phyloP scores from a whole-genome alignment of 768 basidiomycete species.

The Tulasnella sp. region DNA sequence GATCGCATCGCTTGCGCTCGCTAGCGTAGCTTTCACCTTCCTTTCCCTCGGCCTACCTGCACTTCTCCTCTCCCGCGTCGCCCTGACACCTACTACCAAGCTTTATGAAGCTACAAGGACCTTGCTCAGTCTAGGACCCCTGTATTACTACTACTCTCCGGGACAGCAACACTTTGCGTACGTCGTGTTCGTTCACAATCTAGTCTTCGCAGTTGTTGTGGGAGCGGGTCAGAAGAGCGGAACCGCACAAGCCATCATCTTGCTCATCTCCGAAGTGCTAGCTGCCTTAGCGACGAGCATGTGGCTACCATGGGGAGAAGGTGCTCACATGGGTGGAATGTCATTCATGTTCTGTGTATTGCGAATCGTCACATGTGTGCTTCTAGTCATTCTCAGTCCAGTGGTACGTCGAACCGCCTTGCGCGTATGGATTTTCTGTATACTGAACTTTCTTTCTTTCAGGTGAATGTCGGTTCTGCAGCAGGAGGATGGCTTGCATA shows the following conservation, averaged over 20 bases:
- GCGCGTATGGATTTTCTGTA: slow-evolving; percentile 10
- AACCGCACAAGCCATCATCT: slow-evolving; percentile 81
- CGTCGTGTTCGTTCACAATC: slow-evolving; percentile 68
- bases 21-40: slow-evolving; percentile 65
- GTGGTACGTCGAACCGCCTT: slow-evolving; percentile 44
- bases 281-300: slow-evolving; percentile 82
- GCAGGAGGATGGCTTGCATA: slow-evolving; percentile 91
- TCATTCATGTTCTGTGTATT: slow-evolving; percentile 90
- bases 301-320: slow-evolving; percentile 95
- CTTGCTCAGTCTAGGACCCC: slow-evolving; percentile 75
- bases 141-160: slow-evolving; percentile 91
- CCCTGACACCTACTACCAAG: slow-evolving; percentile 71
- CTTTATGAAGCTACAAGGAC: slow-evolving; percentile 93
- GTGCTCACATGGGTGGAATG: slow-evolving; percentile 92
- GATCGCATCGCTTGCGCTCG: slow-evolving; percentile 57
- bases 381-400: slow-evolving; percentile 83
- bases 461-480: slow-evolving; percentile 76
- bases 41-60: slow-evolving; percentile 71
- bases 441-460: slow-evolving; percentile 14
- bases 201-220: slow-evolving; percentile 72
- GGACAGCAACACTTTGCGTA: slow-evolving; percentile 82
- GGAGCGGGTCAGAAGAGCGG: slow-evolving; percentile 86
- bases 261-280: slow-evolving; percentile 78
- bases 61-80: slow-evolving; percentile 64
- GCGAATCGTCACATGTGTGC: slow-evolving; percentile 77